phyloP scores from a whole-genome alignment of 306 rosid species.

The Urtica urens region DNA sequence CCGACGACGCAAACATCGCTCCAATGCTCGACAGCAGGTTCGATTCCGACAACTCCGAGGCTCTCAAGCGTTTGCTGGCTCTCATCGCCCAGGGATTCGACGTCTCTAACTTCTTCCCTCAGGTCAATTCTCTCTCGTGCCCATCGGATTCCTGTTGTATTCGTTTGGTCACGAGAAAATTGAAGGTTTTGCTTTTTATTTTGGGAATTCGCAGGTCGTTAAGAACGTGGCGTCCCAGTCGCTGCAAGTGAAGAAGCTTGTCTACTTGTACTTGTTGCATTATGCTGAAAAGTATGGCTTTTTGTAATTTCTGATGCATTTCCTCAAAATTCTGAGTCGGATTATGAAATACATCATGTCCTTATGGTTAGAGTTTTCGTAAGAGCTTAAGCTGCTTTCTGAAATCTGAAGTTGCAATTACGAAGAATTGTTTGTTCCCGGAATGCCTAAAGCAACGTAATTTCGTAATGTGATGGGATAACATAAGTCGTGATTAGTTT shows the following conservation, averaged over 20 bases:
- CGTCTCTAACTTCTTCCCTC: slow-evolving; percentile 91
- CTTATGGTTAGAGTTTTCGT: background rate
- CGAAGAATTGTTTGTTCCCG: too few species aligned
- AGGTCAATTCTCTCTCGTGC: slow-evolving; percentile 30
- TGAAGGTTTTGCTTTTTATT: too few species aligned
- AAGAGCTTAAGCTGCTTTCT: background rate
- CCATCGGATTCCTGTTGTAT: background rate
- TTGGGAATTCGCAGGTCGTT: slow-evolving; percentile 61
- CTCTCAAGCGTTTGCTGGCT: slow-evolving; percentile 90
- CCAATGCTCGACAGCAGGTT: slow-evolving; percentile 83
- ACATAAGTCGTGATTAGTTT: too few species aligned
- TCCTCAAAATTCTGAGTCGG: background rate
- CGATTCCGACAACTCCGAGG: slow-evolving; percentile 93
- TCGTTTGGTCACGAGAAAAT: background rate
- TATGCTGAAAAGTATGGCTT: slow-evolving; percentile 85
- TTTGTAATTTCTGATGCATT: slow-evolving; percentile 13
- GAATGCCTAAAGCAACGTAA: too few species aligned
- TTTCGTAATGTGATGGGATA: too few species aligned
- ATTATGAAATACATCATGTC: background rate
- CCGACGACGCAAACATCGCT: slow-evolving; percentile 76
- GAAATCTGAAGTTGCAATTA: too few species aligned
- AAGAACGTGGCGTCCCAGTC: slow-evolving; percentile 90
- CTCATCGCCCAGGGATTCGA: slow-evolving; percentile 96
- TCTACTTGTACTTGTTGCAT: slow-evolving; percentile 82
- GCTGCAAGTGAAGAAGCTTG: slow-evolving; percentile 92